A percentile compares a stretch with the other conserved stretches of the same genome.
Conservation (phyloP, 2,329 filamentous ascomycete species). For the Juglanconis sp. region DNA sequence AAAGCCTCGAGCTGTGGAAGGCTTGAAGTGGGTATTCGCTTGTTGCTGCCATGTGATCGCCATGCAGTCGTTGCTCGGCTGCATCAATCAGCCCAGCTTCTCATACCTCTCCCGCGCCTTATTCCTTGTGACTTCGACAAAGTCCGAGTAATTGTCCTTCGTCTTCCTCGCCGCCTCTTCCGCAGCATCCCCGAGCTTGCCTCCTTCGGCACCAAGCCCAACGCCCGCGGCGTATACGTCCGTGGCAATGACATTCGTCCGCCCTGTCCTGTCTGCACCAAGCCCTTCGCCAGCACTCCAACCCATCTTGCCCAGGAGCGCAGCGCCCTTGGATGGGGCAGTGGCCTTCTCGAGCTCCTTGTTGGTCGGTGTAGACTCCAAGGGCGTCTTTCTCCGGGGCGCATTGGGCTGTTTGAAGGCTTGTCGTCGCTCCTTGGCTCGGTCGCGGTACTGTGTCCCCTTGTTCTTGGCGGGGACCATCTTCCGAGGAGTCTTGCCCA, state of each 20-base stretch:
- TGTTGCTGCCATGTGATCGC: not conserved
- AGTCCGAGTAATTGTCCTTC: conserved; percentile 57
- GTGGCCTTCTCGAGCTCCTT: conserved; percentile 29
- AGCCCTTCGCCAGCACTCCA: conserved; percentile 65
- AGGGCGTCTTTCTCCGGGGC: conserved; percentile 42
- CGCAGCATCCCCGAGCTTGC: conserved; percentile 66
- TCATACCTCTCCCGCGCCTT: conserved; percentile 65
- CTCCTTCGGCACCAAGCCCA: conserved; percentile 65
- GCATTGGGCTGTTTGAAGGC: conserved; percentile 56
- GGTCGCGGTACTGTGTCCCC: conserved; percentile 55
- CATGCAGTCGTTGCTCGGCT: not conserved
- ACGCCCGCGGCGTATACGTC: conserved; percentile 66
- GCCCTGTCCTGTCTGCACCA: conserved; percentile 60
- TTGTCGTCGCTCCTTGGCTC: conserved; percentile 64
- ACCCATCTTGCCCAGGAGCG: conserved; percentile 70
- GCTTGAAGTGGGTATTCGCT: not conserved
- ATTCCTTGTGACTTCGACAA: conserved; percentile 62
- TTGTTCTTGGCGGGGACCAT: conserved; percentile 21
- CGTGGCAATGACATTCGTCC: conserved; percentile 61
- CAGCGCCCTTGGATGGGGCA: conserved; percentile 55
- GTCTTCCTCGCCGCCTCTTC: conserved; percentile 62
- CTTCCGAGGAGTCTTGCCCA: conserved; percentile 31
- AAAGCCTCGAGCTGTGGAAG: not conserved
- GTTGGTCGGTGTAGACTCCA: conserved; percentile 32
- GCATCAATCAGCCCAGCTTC: conserved; percentile 36